Percentiles rank a stretch among this genome's conserved stretches.
These are phyloP conservation scores for Vicia sativa DNA, from an alignment of 306 rosid species.

Conservation along the genomic window DNA sequence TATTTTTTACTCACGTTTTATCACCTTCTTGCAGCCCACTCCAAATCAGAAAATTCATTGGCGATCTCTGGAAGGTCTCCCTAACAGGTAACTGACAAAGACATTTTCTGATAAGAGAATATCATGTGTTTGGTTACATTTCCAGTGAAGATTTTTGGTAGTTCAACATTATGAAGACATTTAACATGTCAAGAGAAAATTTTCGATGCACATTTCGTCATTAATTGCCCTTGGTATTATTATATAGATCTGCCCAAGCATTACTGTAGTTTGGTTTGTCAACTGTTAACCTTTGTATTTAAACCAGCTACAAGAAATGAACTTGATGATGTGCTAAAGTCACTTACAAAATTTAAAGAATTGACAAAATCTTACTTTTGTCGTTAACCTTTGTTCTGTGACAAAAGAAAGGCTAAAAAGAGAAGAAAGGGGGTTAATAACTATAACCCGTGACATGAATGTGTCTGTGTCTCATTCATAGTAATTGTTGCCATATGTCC, in stretches of 20 bases:
- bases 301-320: constrained; percentile 12
- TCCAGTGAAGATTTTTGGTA: constrained; percentile 16
- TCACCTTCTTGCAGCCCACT: constrained; percentile 71
- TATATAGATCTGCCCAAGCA: constrained; percentile 17
- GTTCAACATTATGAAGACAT: constrained; percentile 5
- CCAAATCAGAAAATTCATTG: constrained; percentile 95
- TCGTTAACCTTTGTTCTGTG: constrained; percentile 17
- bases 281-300: constrained; percentile 1
- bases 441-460: not conserved
- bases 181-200: constrained; percentile 16
- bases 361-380: constrained; percentile 14
- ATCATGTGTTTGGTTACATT: constrained; percentile 24
- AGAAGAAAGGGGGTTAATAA: not conserved
- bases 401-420: constrained; percentile 14
- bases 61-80: constrained; percentile 95
- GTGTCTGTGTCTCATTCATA: not conserved
- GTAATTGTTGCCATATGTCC: not conserved
- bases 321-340: constrained; percentile 18
- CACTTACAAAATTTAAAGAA: constrained; percentile 14
- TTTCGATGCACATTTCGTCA: constrained; percentile 12
- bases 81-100: constrained; percentile 67
- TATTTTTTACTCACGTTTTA: constrained; percentile 33
- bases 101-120: constrained; percentile 6
- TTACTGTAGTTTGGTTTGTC: constrained; percentile 21
- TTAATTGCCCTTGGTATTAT: not conserved